Base-by-base conservation (phyloP, 768 basidiomycete species). In the Tylopilus sp. region DNA sequence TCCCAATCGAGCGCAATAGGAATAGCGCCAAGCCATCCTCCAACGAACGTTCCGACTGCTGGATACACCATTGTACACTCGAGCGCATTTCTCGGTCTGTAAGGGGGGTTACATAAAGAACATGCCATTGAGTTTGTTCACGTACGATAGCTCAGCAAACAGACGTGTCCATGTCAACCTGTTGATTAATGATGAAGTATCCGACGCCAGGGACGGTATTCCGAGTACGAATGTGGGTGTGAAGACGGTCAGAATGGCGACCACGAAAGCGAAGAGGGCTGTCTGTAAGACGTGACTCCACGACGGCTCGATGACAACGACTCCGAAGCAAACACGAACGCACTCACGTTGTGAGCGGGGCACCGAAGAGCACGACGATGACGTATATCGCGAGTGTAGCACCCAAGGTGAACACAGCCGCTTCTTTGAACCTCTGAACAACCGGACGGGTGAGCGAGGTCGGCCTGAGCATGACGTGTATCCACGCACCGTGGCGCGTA, bases 1-100 rank as follows among this genome's bases (percentile, higher is more conserved):
- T 94, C 94, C 95, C 95, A 98, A 70, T 98, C 95, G 17, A 98
- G 81, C 0, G 91, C 88, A 41, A 94, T 85, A 2, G 92, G 90
- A 41, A 95, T 75, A 10, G 79, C 82, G 15, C 93, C 94, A 13
- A 79, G 31, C 95, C 93, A 97, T 40, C 79, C 76, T 6, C 95
- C 95, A 18, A 85, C 25, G 39, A 88, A 57, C 0, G 88, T 73
- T 36, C 91, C 91, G 22, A 86, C 61, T 11, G 80, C 79, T 15
- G 95, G 91, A 60, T 90, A 93, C 17, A 95, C 79, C 20, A 95
- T 66, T 0, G 83, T 82, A 47, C 86, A 75, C 67, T 98, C 95
- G 23, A 89, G 63, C 3, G 84, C 75, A n/a, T 80, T 84, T 56
- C 75, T 79, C 20, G 73, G 69, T 33, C 82, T 86, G 56, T 44